Conservation (phyloP, 1,284 basidiomycete genomes). For the Trametes hirsuta region DNA sequence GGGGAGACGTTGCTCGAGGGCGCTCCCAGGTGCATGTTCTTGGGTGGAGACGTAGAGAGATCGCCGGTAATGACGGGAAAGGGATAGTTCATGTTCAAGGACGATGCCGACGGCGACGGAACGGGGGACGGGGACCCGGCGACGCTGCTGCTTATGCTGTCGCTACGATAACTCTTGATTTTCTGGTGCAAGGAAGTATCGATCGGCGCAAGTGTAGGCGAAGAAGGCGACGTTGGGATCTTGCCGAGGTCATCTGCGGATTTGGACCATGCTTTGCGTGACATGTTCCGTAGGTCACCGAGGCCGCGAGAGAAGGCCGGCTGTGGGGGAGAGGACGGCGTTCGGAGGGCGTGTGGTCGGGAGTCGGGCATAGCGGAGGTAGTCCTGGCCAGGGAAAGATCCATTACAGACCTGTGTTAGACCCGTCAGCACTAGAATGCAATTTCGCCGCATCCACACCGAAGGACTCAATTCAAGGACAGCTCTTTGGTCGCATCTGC, state of each 20-base stretch:
- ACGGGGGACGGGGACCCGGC: conserved; percentile 37
- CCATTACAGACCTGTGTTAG: conserved; percentile 61
- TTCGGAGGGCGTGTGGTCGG: conserved; percentile 28
- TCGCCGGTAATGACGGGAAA: conserved; percentile 45
- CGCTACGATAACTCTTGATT: conserved; percentile 51
- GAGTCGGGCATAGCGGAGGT: conserved; percentile 52
- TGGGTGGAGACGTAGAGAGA: conserved; percentile 30
- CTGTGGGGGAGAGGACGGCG: conserved; percentile 45
- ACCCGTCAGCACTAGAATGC: not conserved
- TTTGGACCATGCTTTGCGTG: conserved; percentile 73
- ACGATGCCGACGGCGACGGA: conserved; percentile 32
- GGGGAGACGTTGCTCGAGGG: conserved; percentile 32
- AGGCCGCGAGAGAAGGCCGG: conserved; percentile 40
- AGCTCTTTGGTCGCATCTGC: not conserved
- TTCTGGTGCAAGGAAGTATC: conserved; percentile 60
- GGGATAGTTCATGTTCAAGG: conserved; percentile 41
- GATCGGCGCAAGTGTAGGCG: conserved; percentile 43
- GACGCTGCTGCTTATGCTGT: conserved; percentile 39
- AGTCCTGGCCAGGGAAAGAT: conserved; percentile 55
- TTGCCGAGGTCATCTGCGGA: conserved; percentile 78
- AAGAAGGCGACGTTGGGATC: conserved; percentile 44
- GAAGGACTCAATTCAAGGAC: not conserved
- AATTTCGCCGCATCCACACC: not conserved
- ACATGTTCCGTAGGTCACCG: conserved; percentile 70
- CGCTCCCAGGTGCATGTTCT: conserved; percentile 29